Evolutionary conservation across 164 flowering plant genomes (phyloP).

Genomic region (Pachysandra terminalis): DNA sequence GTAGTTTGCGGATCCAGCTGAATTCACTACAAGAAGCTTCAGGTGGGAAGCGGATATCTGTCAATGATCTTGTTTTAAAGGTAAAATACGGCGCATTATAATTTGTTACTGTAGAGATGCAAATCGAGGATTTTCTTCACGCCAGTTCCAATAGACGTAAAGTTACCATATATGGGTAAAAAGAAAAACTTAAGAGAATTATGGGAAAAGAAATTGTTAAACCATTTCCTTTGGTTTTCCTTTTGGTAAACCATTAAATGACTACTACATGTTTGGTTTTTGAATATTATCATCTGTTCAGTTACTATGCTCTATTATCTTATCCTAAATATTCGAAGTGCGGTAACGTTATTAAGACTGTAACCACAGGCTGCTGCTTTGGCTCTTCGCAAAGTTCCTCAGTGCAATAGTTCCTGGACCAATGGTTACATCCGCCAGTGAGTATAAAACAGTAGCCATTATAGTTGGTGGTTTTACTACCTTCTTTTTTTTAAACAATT

Average conservation of each 20-base stretch:
- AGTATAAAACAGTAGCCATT: slow-evolving; percentile 23
- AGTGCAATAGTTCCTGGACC: slow-evolving; percentile 95
- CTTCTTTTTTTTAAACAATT: background rate
- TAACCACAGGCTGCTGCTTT: slow-evolving; percentile 82
- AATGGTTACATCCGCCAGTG: slow-evolving; percentile 92
- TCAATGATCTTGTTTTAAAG: slow-evolving; percentile 97
- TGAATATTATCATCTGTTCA: too few relatives aligned
- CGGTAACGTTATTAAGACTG: slow-evolving; percentile 3
- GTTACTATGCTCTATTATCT: too few relatives aligned
- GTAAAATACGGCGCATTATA: slow-evolving; percentile 25
- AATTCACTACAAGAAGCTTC: slow-evolving; percentile 87
- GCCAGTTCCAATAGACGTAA: background rate
- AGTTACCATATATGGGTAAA: background rate
- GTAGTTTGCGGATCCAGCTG: slow-evolving; percentile 70
- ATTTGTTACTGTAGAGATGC: background rate
- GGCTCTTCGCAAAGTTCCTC: slow-evolving; percentile 93
- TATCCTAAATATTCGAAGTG: too few relatives aligned
- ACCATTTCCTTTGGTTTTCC: too few relatives aligned
- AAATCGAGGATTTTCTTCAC: background rate
- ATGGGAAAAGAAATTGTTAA: too few relatives aligned
- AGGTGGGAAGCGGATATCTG: slow-evolving; percentile 81
- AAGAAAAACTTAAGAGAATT: background rate
- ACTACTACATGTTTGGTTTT: too few relatives aligned
- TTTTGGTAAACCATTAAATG: too few relatives aligned
- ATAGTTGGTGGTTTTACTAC: background rate